These are phyloP conservation scores for Rhodotorula mucilaginosa DNA, from an alignment of 1,284 basidiomycete genomes.

Conservation along the genomic window DNA sequence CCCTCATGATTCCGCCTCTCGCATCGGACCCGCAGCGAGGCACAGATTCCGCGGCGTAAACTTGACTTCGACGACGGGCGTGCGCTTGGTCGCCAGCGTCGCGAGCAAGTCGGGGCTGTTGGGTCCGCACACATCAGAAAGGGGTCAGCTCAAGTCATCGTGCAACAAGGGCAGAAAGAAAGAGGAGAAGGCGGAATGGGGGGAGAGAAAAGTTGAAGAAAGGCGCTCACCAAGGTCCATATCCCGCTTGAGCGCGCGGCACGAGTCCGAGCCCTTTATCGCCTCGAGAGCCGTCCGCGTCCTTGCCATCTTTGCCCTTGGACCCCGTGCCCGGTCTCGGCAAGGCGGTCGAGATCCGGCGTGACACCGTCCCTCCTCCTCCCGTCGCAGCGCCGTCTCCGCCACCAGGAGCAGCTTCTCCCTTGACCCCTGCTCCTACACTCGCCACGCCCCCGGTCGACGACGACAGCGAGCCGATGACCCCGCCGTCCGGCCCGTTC, in stretches of 20 bases:
- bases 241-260: not conserved
- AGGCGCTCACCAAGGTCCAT: slow-evolving; percentile 9
- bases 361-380: slow-evolving; percentile 49
- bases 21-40: slow-evolving; percentile 67
- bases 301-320: slow-evolving; percentile 12
- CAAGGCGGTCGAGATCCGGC: not conserved
- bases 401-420: slow-evolving; percentile 14
- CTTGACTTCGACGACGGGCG: slow-evolving; percentile 85
- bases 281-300: not conserved
- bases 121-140: not conserved
- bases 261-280: slow-evolving; percentile 4
- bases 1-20: slow-evolving; percentile 7
- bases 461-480: not conserved
- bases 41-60: slow-evolving; percentile 94
- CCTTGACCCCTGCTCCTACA: slow-evolving; percentile 39
- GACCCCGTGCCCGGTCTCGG: not conserved
- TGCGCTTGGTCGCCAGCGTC: slow-evolving; percentile 92
- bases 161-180: slow-evolving; percentile 7
- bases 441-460: not conserved
- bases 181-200: not conserved
- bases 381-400: slow-evolving; percentile 53
- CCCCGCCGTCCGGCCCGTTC: slow-evolving; percentile 6
- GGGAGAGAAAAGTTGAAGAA: no score
- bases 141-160: not conserved
- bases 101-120: slow-evolving; percentile 78